Evolutionary conservation across 768 basidiomycete genomes (phyloP).

Genomic region (Gymnopilus junonius): DNA sequence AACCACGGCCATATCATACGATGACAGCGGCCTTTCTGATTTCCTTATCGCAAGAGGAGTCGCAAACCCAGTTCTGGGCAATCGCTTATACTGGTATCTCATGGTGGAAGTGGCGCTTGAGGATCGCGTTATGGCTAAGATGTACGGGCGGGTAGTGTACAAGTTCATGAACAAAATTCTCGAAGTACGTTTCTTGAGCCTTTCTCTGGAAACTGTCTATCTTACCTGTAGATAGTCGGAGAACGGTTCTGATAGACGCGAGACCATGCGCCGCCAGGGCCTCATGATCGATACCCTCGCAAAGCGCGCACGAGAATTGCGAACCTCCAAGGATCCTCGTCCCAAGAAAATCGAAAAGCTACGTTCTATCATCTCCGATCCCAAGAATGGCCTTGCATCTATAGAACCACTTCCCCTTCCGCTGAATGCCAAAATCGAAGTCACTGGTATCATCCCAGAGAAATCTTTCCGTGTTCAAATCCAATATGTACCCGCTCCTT

Average conservation of each 20-base stretch:
- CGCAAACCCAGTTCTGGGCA: conserved; percentile 82
- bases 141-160: conserved; percentile 91
- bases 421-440: conserved; percentile 82
- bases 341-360: conserved; percentile 98
- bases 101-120: conserved; percentile 94
- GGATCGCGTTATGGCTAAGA: conserved; percentile 85
- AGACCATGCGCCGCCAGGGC: conserved; percentile 90
- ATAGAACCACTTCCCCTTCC: conserved; percentile 88
- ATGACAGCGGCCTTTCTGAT: conserved; percentile 92
- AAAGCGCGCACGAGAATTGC: conserved; percentile 84
- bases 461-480: conserved; percentile 97
- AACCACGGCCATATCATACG: conserved; percentile 79
- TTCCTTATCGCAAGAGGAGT: conserved; percentile 90
- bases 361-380: conserved; percentile 80
- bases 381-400: conserved; percentile 81
- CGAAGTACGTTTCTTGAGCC: conserved; percentile 57
- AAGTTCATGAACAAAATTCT: conserved; percentile 88
- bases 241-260: conserved; percentile 80
- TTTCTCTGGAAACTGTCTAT: neutral
- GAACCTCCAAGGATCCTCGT: conserved; percentile 88
- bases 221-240: conserved; percentile 50
- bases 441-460: conserved; percentile 88
- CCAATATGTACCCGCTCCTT: conserved; percentile 90
- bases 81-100: conserved; percentile 95
- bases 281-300: conserved; percentile 87